Percentiles rank a stretch among this genome's conserved stretches.
Evolutionary conservation across 441 rosid species (phyloP).

Genomic region (Heliophila coronopifolia): DNA sequence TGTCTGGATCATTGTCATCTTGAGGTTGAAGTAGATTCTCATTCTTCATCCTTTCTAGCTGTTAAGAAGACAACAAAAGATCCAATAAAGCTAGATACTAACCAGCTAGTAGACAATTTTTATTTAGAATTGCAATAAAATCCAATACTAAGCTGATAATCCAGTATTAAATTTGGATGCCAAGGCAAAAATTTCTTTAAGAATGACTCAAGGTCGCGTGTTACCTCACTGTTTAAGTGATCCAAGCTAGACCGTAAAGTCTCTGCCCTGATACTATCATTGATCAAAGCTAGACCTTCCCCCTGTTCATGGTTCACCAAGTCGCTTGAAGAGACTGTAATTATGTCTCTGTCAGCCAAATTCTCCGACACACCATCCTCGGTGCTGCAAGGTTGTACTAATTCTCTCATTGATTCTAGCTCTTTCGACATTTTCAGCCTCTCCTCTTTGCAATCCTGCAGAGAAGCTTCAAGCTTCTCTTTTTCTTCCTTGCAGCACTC

Average conservation of each 20-base stretch:
- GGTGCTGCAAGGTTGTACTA: constrained; percentile 36
- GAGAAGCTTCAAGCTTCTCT: constrained; percentile 59
- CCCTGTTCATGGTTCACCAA: constrained; percentile 26
- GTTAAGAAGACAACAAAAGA: constrained; percentile 15
- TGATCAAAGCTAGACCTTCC: constrained; percentile 39
- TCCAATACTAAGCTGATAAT: too few species aligned
- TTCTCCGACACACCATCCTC: constrained; percentile 29
- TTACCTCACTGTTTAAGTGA: constrained; percentile 84
- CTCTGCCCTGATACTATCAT: constrained; percentile 55
- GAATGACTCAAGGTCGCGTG: too few species aligned
- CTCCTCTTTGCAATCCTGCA: constrained; percentile 59
- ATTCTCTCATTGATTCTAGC: constrained; percentile 43
- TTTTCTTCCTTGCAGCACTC: constrained; percentile 99
- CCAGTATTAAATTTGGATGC: too few species aligned
- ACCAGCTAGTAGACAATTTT: constrained; percentile 2
- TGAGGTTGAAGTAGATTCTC: constrained; percentile 62
- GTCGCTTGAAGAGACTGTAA: constrained; percentile 14
- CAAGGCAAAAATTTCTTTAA: too few species aligned
- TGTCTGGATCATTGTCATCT: constrained; percentile 41
- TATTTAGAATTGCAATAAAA: not conserved
- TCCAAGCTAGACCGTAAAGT: constrained; percentile 84
- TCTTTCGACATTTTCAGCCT: constrained; percentile 52
- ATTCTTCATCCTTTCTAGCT: constrained; percentile 93
- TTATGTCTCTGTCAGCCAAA: constrained; percentile 21
- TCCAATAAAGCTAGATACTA: constrained; percentile 2